Conservation (phyloP, 306 rosid genomes). For the Sophora flavescens region DNA sequence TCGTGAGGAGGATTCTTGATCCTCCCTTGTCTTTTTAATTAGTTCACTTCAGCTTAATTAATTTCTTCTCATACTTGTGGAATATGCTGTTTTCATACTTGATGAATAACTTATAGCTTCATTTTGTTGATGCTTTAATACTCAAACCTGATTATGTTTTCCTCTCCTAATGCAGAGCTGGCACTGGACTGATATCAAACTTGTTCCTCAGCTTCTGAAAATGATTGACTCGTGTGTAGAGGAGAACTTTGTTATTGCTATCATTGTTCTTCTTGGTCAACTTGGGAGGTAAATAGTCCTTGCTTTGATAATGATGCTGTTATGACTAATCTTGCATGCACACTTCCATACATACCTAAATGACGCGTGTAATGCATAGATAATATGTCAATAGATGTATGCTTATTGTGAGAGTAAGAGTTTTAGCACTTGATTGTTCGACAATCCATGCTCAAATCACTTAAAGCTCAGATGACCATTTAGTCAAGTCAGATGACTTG, state of each 20-base stretch:
- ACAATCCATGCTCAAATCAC: neutral
- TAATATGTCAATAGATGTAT: slow-evolving; percentile 3
- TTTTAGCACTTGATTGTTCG: neutral
- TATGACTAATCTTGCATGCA: slow-evolving; percentile 21
- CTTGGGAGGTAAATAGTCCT: slow-evolving; percentile 79
- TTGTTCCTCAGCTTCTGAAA: slow-evolving; percentile 69
- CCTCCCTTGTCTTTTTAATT: neutral
- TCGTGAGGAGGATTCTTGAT: too few relatives aligned
- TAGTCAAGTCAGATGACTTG: neutral
- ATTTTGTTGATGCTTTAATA: slow-evolving; percentile 24
- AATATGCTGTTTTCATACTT: slow-evolving; percentile 10
- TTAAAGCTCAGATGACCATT: neutral
- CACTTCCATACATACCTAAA: neutral
- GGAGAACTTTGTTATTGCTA: slow-evolving; percentile 56
- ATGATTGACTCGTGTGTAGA: slow-evolving; percentile 59
- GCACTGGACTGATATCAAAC: slow-evolving; percentile 66
- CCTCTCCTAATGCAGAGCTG: slow-evolving; percentile 71
- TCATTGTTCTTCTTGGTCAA: slow-evolving; percentile 82
- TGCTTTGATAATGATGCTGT: slow-evolving; percentile 34
- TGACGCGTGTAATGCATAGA: neutral
- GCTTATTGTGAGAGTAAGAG: slow-evolving; percentile 11
- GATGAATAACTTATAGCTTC: slow-evolving; percentile 6
- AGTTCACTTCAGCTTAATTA: neutral
- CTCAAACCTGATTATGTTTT: slow-evolving; percentile 40
- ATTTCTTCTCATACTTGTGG: neutral